Conservation (phyloP, 495 filamentous ascomycete species). For the Usnea hakonensis region DNA sequence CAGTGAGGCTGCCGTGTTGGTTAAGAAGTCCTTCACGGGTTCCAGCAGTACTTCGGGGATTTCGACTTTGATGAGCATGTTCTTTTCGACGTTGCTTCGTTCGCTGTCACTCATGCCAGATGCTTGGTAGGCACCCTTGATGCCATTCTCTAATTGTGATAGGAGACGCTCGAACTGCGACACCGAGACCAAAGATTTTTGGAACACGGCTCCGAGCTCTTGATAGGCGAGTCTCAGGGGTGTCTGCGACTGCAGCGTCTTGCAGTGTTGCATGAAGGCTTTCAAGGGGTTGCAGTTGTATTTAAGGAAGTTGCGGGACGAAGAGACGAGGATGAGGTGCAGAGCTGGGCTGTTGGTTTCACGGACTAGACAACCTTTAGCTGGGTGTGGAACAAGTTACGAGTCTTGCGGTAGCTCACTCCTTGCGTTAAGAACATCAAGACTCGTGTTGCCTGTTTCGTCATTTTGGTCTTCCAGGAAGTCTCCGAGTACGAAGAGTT, state of each 20-base stretch:
- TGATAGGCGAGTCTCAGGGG: slow-evolving; percentile 14
- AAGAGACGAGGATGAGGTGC: slow-evolving; percentile 60
- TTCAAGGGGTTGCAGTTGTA: slow-evolving; percentile 59
- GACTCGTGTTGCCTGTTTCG: slow-evolving; percentile 29
- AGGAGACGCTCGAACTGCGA: slow-evolving; percentile 45
- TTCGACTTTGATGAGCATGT: slow-evolving; percentile 40
- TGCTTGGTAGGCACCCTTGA: slow-evolving; percentile 41
- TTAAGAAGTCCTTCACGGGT: slow-evolving; percentile 38
- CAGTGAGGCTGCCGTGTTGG: slow-evolving; percentile 33
- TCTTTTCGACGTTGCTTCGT: slow-evolving; percentile 40
- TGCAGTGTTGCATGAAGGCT: slow-evolving; percentile 24
- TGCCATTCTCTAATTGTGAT: slow-evolving; percentile 39
- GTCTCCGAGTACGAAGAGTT: slow-evolving; percentile 53
- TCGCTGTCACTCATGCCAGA: slow-evolving; percentile 42
- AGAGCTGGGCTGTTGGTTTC: slow-evolving; percentile 47
- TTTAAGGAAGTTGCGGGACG: slow-evolving; percentile 61
- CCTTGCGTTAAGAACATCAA: slow-evolving; percentile 39
- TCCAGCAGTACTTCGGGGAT: slow-evolving; percentile 39
- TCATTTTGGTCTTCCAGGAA: slow-evolving; percentile 35
- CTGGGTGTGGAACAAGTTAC: neutral
- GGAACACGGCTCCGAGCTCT: slow-evolving; percentile 27
- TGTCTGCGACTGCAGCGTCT: slow-evolving; percentile 2
- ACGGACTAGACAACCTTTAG: slow-evolving; percentile 22
- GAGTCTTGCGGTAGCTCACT: slow-evolving; percentile 31
- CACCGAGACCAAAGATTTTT: slow-evolving; percentile 37